Conservation (phyloP, 2,329 filamentous ascomycete genomes). For the Paecilomyces fulvus region DNA sequence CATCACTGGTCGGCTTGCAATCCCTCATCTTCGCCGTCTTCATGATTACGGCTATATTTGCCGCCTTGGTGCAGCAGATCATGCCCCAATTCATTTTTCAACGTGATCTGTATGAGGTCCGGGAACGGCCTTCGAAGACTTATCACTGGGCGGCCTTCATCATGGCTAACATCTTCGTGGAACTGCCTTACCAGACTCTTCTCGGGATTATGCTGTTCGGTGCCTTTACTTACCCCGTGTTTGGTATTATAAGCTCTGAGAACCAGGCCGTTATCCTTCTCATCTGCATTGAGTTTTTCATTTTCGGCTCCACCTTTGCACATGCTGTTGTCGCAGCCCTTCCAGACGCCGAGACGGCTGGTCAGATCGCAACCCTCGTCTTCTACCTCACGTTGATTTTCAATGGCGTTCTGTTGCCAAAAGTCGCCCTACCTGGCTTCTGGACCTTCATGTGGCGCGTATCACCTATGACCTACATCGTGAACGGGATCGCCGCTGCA, state of each 20-base stretch:
- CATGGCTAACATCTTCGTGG: conserved; percentile 72
- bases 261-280: conserved; percentile 75
- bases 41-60: conserved; percentile 56
- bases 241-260: conserved; percentile 51
- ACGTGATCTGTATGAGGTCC: conserved; percentile 72
- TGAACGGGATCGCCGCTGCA: conserved; percentile 61
- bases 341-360: conserved; percentile 65
- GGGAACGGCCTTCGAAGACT: conserved; percentile 73
- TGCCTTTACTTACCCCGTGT: conserved; percentile 77
- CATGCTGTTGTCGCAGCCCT: conserved; percentile 69
- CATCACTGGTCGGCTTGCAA: conserved; percentile 68
- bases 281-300: conserved; percentile 63
- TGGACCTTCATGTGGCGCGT: conserved; percentile 81
- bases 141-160: conserved; percentile 84
- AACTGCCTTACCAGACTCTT: conserved; percentile 75
- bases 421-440: conserved; percentile 58
- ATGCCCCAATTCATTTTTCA: conserved; percentile 84
- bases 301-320: conserved; percentile 76
- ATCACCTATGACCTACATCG: conserved; percentile 74
- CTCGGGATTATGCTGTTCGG: conserved; percentile 68
- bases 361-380: conserved; percentile 65
- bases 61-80: conserved; percentile 45
- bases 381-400: conserved; percentile 69
- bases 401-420: conserved; percentile 60
- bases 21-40: conserved; percentile 84